Evolutionary conservation across 2,329 filamentous ascomycete species (phyloP), one percentile per base, ranked within the genome.

Genomic region (Venturia carpophila): DNA sequence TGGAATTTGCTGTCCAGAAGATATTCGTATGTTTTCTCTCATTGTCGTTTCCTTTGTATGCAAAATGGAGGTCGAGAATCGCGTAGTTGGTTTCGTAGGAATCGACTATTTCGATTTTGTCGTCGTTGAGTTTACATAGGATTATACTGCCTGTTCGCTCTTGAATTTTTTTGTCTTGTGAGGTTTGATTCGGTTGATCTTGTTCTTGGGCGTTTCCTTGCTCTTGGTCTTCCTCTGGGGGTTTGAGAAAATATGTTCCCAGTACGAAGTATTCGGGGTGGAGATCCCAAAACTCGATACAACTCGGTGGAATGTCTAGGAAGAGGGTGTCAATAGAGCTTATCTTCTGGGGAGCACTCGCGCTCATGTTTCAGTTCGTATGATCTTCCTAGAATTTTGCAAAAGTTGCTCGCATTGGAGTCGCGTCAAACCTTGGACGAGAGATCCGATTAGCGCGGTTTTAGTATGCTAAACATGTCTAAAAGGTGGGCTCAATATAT

Each of bases 21-120:
- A 89, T 76, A 39, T 80, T 62, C 75, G 77, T 61, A 0, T 37
- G 37, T 2, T 9, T 17, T 24, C 64, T 45, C 62, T 66, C 64
- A 65, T 60, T 55, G 27, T 6, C 39, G 1, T 67, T 62, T 61
- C 79, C 73, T 63, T 72, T 1, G 83, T 84, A 67, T 87, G 85
- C 74, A 17, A 97, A 97, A 70, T 92, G 90, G 39, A 97, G 79
- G 73, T 97, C 92, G 64, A 97, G 82, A 37, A 97, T 83, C 6
- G 91, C 92, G 63, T 87, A 91, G 4, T 86, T 83, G 27, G 89
- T 85, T 5, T 78, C 71, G 5, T 15, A 24, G 1, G 17, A n/a
- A 42, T 42, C 6, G 58, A 37, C 45, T 70, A 24, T 71, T 64
- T 65, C 71, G 71, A 66, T 19, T 11, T 78, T 71, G 7, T 79